Evolutionary conservation across 1,284 basidiomycete species (phyloP).

Genomic region (Dichomitus squalens): DNA sequence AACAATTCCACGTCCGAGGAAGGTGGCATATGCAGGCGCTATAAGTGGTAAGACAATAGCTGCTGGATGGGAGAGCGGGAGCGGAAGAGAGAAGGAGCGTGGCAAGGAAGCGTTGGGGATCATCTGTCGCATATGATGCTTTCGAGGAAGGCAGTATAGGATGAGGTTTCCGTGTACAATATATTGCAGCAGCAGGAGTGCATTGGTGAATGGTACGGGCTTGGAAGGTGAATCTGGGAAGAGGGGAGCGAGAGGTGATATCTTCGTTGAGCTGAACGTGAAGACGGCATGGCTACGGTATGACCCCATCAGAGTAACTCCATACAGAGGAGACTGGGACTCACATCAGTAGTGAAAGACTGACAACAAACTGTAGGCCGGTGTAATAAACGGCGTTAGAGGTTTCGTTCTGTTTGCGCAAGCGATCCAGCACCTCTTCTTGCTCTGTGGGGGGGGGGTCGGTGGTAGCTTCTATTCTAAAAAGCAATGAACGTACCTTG

Average conservation of each 20-base stretch:
- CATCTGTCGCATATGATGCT: conserved; percentile 12
- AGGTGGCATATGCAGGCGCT: conserved; percentile 25
- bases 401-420: conserved; percentile 25
- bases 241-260: conserved; percentile 28
- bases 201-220: conserved; percentile 20
- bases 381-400: conserved; percentile 23
- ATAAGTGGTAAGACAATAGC: conserved; percentile 18
- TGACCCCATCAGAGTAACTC: background rate
- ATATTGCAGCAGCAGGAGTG: conserved; percentile 27
- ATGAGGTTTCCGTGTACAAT: conserved; percentile 25
- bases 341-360: conserved; percentile 30
- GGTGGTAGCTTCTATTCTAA: background rate
- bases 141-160: conserved; percentile 19
- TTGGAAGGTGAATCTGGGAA: conserved; percentile 14
- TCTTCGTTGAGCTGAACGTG: conserved; percentile 19
- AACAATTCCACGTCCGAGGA: conserved; percentile 18
- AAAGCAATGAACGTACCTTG: conserved; percentile 27
- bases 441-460: conserved; percentile 24
- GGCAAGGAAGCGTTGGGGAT: conserved; percentile 5
- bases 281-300: conserved; percentile 28
- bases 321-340: conserved; percentile 1
- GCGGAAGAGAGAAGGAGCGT: conserved; percentile 10
- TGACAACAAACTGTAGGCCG: conserved; percentile 25
- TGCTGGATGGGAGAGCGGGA: conserved; percentile 23
- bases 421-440: conserved; percentile 30